Evolutionary conservation across 2,329 filamentous ascomycete genomes (phyloP).

Genomic region (Botryosphaeria dothidea): DNA sequence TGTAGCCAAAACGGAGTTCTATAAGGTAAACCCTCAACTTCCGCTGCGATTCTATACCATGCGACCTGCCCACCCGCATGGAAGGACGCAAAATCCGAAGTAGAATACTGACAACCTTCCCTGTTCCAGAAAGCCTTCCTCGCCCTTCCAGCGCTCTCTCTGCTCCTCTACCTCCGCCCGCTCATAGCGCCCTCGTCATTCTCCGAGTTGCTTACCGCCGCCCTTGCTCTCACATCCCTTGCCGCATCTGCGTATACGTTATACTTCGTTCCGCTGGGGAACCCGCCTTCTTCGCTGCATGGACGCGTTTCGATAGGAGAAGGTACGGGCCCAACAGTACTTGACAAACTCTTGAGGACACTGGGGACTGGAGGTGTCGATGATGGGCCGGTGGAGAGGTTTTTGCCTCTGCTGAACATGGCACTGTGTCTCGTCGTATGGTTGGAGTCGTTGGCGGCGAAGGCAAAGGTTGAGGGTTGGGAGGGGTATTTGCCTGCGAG

Average conservation of each 20-base stretch:
- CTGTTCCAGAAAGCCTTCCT: conserved; percentile 49
- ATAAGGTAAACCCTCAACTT: conserved; percentile 29
- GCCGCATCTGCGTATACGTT: conserved; percentile 64
- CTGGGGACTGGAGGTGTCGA: neutral
- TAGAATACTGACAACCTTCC: conserved; percentile 45
- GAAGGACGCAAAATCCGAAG: conserved; percentile 26
- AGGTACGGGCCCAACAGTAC: neutral
- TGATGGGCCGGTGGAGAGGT: conserved; percentile 55
- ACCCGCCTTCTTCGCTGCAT: conserved; percentile 27
- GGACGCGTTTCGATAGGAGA: conserved; percentile 21
- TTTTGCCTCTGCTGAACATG: conserved; percentile 61
- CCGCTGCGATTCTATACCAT: conserved; percentile 18
- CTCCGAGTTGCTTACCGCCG: conserved; percentile 45
- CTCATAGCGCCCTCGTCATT: conserved; percentile 43
- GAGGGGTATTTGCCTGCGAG: conserved; percentile 41
- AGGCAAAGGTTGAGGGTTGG: conserved; percentile 30
- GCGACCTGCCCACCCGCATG: conserved; percentile 26
- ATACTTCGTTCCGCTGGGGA: conserved; percentile 55
- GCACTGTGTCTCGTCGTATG: conserved; percentile 54
- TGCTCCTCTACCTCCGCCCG: conserved; percentile 56
- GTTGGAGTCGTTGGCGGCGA: conserved; percentile 30
- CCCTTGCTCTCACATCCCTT: conserved; percentile 66
- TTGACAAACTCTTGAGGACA: neutral
- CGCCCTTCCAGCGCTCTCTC: conserved; percentile 58
- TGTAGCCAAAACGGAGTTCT: conserved; percentile 33